Percentiles rank a stretch among this genome's conserved stretches.
These are phyloP conservation scores for Capsicum pubescens DNA, from an alignment of 257 asterid species.

Conservation along the genomic window DNA sequence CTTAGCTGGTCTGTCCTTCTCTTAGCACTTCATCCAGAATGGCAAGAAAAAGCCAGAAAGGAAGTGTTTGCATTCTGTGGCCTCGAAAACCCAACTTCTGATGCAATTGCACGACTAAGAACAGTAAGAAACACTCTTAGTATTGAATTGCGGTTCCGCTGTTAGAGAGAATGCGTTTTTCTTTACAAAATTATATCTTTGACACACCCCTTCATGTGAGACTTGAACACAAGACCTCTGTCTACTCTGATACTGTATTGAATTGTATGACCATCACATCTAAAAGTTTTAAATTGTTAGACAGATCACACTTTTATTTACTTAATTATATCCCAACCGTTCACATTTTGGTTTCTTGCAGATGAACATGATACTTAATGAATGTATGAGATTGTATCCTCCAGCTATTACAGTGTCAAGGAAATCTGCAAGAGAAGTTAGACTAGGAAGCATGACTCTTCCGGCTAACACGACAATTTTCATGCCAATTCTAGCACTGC, in stretches of 20 bases:
- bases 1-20: slow-evolving; percentile 60
- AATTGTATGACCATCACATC: not conserved
- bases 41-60: slow-evolving; percentile 70
- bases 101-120: slow-evolving; percentile 61
- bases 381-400: slow-evolving; percentile 62
- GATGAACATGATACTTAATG: slow-evolving; percentile 71
- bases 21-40: slow-evolving; percentile 52
- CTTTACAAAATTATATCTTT: not conserved
- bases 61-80: slow-evolving; percentile 50
- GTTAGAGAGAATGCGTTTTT: not conserved
- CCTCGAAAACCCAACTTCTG: slow-evolving; percentile 46
- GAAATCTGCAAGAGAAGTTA: slow-evolving; percentile 45
- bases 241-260: not conserved
- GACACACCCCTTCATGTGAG: not conserved
- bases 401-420: slow-evolving; percentile 54
- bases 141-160: not conserved
- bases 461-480: slow-evolving; percentile 46
- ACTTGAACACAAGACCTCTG: no score
- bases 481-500: slow-evolving; percentile 51
- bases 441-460: slow-evolving; percentile 43
- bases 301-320: not conserved
- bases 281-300: not conserved
- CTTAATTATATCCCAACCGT: not conserved
- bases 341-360: slow-evolving; percentile 26
- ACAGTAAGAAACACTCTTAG: slow-evolving; percentile 36